Base-by-base conservation (phyloP, 2,329 filamentous ascomycete species). In the Pseudocercospora crystallina region DNA sequence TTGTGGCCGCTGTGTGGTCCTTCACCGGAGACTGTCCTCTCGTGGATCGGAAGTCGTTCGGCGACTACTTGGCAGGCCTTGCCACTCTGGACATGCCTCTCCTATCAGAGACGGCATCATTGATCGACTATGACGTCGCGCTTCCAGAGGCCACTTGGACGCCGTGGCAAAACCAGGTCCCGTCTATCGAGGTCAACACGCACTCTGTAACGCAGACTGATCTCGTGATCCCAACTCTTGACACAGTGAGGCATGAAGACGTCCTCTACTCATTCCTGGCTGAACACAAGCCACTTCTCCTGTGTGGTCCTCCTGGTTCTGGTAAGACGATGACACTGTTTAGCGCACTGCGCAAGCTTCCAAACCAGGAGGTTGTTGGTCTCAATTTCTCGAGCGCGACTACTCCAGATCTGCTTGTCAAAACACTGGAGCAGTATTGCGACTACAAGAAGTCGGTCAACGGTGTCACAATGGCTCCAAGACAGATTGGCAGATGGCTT, bases 271-370 rank as follows among this genome's bases (percentile, higher is more conserved):
- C 95, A 3, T 99, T 94, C 94, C 83, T 99, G 38, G 94, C 95
- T 12, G 94, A 99, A 70, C 94, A 99, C 70, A 99, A 99, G 75
- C 94, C 95, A 10, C 79, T 99, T 13, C 78, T 99, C 45, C 86
- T 99, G 12, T 99, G 94, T 69, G 95, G 94, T 71, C 95, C 94
- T 67, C 94, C 94, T 51, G 94, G 94, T 76, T 99, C 94, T 44
- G 94, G 94, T 79, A 99, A 99, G 77, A 99, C 94, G 4, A 99
- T 99, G 94, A 99, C 94, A 9, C 78, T 99, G 10, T 99, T 99
- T 77, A 96, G 92, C 68, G 94, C 94, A 31, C 82, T 99, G 47
- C 86, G 94, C 58, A 99, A 99, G 73, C 78, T 99, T 51, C 92
- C 92, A 3, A 96, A 96, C 69, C 96, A 99, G 91, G 94, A 99